Conservation (phyloP, 108 stramenopile species). For the Skeletonema costatum region DNA sequence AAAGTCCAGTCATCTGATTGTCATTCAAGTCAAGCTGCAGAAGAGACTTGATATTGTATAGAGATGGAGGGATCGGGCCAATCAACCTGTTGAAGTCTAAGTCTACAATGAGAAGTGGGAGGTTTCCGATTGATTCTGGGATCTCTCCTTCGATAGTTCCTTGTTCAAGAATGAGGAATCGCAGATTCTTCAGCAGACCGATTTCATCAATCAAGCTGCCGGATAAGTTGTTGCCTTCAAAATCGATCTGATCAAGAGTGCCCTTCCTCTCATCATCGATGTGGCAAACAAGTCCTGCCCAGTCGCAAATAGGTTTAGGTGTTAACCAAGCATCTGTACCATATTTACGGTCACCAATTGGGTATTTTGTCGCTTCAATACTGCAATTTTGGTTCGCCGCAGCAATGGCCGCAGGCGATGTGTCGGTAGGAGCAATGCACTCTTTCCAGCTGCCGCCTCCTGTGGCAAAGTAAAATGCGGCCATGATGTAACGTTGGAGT, state of each 20-base stretch:
- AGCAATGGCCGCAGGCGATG: conserved; percentile 1
- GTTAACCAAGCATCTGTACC: conserved; percentile 28
- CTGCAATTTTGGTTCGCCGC: not conserved
- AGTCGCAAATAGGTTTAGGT: conserved; percentile 45
- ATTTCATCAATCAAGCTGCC: conserved; percentile 47
- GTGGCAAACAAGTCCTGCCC: conserved; percentile 58
- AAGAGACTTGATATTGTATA: conserved; percentile 9
- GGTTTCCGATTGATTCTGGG: conserved; percentile 32
- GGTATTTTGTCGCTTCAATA: not conserved
- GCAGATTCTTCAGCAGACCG: conserved; percentile 18
- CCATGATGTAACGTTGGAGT: conserved; percentile 30
- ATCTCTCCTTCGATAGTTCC: conserved; percentile 42
- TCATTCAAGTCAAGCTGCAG: conserved; percentile 67
- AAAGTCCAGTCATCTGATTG: conserved; percentile 59
- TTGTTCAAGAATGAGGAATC: conserved; percentile 45
- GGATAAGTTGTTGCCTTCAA: conserved; percentile 24
- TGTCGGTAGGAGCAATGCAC: conserved; percentile 62
- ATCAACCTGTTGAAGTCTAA: conserved; percentile 15
- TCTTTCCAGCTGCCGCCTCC: conserved; percentile 49
- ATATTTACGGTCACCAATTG: not conserved
- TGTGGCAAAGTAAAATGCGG: conserved; percentile 35
- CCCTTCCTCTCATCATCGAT: conserved; percentile 15
- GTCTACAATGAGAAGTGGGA: conserved; percentile 27
- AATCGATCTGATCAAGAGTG: conserved; percentile 31
- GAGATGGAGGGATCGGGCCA: conserved; percentile 12